phyloP scores from a whole-genome alignment of 306 rosid genomes.

The Dicorynia guianensis region DNA sequence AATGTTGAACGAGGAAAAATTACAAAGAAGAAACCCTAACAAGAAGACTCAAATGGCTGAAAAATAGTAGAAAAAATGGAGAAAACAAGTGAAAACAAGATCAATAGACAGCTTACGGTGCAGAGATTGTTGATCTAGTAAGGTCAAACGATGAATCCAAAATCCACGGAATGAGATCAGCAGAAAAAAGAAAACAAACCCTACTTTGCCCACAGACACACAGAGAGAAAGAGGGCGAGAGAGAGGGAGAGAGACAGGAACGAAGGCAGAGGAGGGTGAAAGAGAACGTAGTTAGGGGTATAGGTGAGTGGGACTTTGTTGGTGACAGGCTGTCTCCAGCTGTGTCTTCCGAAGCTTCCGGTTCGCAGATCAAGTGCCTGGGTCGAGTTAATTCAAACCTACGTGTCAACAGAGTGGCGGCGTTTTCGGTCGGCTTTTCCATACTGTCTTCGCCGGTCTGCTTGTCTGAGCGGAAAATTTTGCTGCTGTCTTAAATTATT shows the following conservation, averaged over 20 bases:
- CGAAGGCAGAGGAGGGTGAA: constrained; percentile 19
- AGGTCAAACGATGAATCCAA: constrained; percentile 14
- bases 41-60: background rate
- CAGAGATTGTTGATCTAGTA: constrained; percentile 64
- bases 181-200: constrained; percentile 50
- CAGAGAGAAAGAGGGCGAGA: background rate
- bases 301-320: constrained; percentile 99
- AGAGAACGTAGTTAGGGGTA: constrained; percentile 61
- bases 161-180: constrained; percentile 43
- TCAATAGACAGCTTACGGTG: constrained; percentile 59
- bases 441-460: constrained; percentile 3
- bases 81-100: constrained; percentile 27
- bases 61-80: constrained; percentile 6
- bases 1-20: background rate
- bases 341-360: constrained; percentile 73
- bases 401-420: constrained; percentile 78
- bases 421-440: constrained; percentile 47
- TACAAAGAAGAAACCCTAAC: constrained; percentile 13
- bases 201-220: constrained; percentile 43
- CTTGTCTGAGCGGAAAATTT: background rate
- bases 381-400: constrained; percentile 59
- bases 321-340: constrained; percentile 99
- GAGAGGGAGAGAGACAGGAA: constrained; percentile 10
- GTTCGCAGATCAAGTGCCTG: constrained; percentile 52
- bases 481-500: background rate